Conservation (phyloP, 192 early-diverging fungal species). For the Dispira parvispora region DNA sequence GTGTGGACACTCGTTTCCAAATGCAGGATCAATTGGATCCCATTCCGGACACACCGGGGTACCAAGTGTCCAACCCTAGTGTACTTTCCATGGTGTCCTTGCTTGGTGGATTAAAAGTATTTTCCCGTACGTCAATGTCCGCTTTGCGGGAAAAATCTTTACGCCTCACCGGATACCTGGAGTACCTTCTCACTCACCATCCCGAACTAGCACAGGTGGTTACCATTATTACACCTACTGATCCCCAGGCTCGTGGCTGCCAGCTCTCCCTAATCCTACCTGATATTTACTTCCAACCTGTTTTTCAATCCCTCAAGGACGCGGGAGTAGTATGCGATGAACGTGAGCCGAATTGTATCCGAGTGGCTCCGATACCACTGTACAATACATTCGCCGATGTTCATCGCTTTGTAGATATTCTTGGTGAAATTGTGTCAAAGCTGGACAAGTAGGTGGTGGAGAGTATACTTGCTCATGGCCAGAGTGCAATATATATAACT, state of each 20-base stretch:
- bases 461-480: not conserved
- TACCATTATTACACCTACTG: constrained; percentile 62
- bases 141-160: constrained; percentile 58
- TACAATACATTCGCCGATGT: constrained; percentile 84
- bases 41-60: constrained; percentile 63
- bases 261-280: constrained; percentile 65
- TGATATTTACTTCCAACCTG: constrained; percentile 22
- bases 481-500: not conserved
- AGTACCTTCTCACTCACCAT: constrained; percentile 41
- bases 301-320: constrained; percentile 40
- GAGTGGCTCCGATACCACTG: constrained; percentile 77
- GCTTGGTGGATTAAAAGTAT: constrained; percentile 63
- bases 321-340: constrained; percentile 73
- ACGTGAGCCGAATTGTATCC: constrained; percentile 77
- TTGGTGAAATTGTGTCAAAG: constrained; percentile 28
- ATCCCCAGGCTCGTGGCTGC: constrained; percentile 59
- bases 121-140: constrained; percentile 49
- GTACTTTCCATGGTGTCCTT: constrained; percentile 58
- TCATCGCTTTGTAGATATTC: constrained; percentile 36
- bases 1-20: constrained; percentile 64
- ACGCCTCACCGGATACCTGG: constrained; percentile 70
- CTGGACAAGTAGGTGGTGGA: not conserved
- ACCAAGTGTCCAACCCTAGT: constrained; percentile 76
- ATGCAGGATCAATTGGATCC: constrained; percentile 76
- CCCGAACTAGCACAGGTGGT: constrained; percentile 19